phyloP scores from a whole-genome alignment of 2,329 filamentous ascomycete species.

The Aspergillus hiratsukae region DNA sequence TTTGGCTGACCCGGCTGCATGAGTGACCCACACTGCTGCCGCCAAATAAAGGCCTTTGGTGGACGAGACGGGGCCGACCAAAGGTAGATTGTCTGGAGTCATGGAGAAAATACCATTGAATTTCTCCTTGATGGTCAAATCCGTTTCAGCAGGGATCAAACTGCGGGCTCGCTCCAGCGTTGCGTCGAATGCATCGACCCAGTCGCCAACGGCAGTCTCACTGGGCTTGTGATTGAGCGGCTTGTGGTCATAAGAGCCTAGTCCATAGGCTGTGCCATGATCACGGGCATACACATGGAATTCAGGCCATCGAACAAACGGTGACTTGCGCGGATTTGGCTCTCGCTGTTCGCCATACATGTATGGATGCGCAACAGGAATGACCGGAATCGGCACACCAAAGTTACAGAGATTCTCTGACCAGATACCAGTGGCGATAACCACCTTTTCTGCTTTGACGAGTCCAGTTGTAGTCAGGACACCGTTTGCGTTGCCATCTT shows the following conservation, averaged over 20 bases:
- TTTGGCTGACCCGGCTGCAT: conserved; percentile 30
- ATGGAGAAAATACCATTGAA: conserved; percentile 33
- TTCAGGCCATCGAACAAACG: conserved; percentile 36
- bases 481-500: conserved; percentile 13
- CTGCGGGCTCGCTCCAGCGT: conserved; percentile 15
- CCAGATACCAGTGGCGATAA: conserved; percentile 31
- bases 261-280: conserved; percentile 28
- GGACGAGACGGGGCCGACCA: conserved; percentile 25
- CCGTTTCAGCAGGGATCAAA: conserved; percentile 16
- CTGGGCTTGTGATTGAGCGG: conserved; percentile 18
- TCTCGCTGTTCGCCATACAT: conserved; percentile 22
- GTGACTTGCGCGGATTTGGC: conserved; percentile 16
- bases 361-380: conserved; percentile 36
- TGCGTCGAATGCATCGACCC: conserved; percentile 20
- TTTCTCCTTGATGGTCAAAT: conserved; percentile 12
- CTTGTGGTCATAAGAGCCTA: conserved; percentile 32
- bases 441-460: conserved; percentile 12
- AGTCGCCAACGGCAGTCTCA: conserved; percentile 16
- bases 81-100: conserved; percentile 32
- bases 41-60: conserved; percentile 26
- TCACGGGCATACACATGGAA: conserved; percentile 33
- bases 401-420: conserved; percentile 17
- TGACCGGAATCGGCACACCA: conserved; percentile 25
- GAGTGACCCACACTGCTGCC: conserved; percentile 34
- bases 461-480: conserved; percentile 14